Evolutionary conservation across 768 basidiomycete species (phyloP).

Genomic region (Boletus coccyginus): DNA sequence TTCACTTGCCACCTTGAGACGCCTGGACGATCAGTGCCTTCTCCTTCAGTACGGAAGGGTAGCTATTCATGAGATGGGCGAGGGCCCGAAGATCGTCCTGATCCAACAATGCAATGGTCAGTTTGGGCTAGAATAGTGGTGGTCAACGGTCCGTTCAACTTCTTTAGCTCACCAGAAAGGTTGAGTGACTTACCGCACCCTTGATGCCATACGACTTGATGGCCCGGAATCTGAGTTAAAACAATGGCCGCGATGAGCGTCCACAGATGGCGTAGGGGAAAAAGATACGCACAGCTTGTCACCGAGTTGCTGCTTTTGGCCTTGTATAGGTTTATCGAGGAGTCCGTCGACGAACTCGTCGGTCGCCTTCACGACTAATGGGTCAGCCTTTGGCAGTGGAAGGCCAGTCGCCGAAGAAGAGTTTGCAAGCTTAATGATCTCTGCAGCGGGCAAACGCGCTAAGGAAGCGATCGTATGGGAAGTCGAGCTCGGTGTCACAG

Average conservation of each 20-base stretch:
- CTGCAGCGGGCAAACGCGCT: conserved; percentile 68
- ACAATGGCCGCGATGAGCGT: conserved; percentile 18
- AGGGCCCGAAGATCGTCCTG: conserved; percentile 81
- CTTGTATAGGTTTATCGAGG: conserved; percentile 49
- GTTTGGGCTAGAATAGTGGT: conserved; percentile 56
- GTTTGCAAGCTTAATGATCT: conserved; percentile 67
- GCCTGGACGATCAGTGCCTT: conserved; percentile 47
- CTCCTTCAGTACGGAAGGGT: conserved; percentile 77
- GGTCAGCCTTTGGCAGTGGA: conserved; percentile 68
- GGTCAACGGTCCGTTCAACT: not conserved
- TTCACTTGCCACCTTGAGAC: conserved; percentile 27
- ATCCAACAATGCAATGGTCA: conserved; percentile 81
- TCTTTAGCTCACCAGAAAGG: not conserved
- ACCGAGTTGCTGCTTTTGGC: conserved; percentile 77
- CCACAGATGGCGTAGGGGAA: conserved; percentile 9
- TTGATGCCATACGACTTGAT: conserved; percentile 82
- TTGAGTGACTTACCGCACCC: conserved; percentile 53
- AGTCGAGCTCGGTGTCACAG: conserved; percentile 52
- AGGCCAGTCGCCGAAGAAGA: conserved; percentile 45
- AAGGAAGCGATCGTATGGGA: conserved; percentile 66
- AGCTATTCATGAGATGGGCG: conserved; percentile 86
- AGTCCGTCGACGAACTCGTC: conserved; percentile 70
- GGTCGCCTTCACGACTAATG: conserved; percentile 62
- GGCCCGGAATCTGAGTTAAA: conserved; percentile 45
- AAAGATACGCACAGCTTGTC: conserved; percentile 61